Evolutionary conservation across 495 filamentous ascomycete genomes (phyloP), one percentile per base, ranked within the genome.

Genomic region (Oleoguttula mirabilis): DNA sequence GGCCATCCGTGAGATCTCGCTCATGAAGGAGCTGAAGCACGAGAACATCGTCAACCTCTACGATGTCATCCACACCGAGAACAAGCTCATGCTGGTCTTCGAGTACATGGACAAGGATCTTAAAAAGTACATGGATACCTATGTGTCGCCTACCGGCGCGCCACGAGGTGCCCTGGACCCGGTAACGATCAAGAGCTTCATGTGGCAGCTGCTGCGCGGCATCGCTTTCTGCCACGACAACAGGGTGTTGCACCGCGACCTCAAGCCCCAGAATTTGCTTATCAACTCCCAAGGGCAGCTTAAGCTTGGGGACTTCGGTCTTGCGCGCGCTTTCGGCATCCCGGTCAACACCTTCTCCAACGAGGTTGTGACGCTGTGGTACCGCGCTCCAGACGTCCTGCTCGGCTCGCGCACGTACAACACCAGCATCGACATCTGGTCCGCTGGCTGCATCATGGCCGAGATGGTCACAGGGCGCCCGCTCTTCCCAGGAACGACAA

Each of bases 281-380:
- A 95, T 94, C 61, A 95, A 95, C 63, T 79, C 14, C 31, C 47
- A 56, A 37, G 56, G 56, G 15, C 51, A 59, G 34, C 55, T 95
- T 41, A 95, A 95, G 59, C 75, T 95, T n/a, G 88, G 83, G 11
- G 88, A 95, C 61, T 95, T 95, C 48, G 88, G 88, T 15, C 72
- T 95, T 34, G 88, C 88, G 1, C 73, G 88, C 15, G 88, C 88
- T 0, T 96, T 96, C 51, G 88, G 88, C 39, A 96, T 96, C 55
- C 88, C 88, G 0, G 88, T 96, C 53, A 96, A 96, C 59, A 96
- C 88, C 10, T 96, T 96, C 68, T 90, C 84, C 39, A 96, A 96
- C 61, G 88, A 96, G 58, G 88, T 96, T 22, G 88, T 96, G 21
- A 95, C 88, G 1, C 71, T 95, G 30, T 95, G 88, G 88, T 95